These are phyloP conservation scores for Erythrobasidium hasegawianum DNA, from an alignment of 1,284 basidiomycete genomes.

Conservation along the genomic window DNA sequence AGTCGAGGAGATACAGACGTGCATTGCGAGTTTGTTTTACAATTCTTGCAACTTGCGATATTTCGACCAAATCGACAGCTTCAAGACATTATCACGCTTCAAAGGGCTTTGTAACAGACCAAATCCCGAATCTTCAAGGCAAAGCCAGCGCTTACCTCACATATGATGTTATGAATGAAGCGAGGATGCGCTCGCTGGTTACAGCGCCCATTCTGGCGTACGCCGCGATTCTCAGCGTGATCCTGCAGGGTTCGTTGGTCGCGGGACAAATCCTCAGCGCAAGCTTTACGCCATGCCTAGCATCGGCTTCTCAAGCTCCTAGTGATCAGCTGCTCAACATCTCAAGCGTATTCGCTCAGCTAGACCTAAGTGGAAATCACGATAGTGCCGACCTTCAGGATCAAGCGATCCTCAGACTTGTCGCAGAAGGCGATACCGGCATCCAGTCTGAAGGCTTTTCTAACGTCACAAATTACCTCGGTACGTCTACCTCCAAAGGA, in stretches of 20 bases:
- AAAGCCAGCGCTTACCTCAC: too few species aligned
- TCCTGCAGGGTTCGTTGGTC: not conserved
- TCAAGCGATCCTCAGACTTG: slow-evolving; percentile 38
- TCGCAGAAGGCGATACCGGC: slow-evolving; percentile 38
- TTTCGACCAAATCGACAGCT: too few species aligned
- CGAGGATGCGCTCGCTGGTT: too few species aligned
- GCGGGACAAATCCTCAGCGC: slow-evolving; percentile 21
- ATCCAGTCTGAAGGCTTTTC: slow-evolving; percentile 38
- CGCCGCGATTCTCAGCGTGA: too few species aligned
- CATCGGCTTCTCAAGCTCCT: slow-evolving; percentile 24
- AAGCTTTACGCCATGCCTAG: slow-evolving; percentile 35
- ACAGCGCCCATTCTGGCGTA: too few species aligned
- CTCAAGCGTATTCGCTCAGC: slow-evolving; percentile 39
- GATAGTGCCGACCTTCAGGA: slow-evolving; percentile 5
- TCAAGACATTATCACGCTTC: too few species aligned
- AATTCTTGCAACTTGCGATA: too few species aligned
- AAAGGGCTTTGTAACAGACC: too few species aligned
- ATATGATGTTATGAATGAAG: too few species aligned
- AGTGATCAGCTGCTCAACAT: slow-evolving; percentile 37
- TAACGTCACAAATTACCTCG: slow-evolving; percentile 40
- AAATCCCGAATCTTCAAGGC: too few species aligned
- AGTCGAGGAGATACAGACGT: too few species aligned
- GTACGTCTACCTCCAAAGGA: slow-evolving; percentile 1
- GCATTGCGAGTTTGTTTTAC: too few species aligned
- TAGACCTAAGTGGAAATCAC: slow-evolving; percentile 38